phyloP scores from a whole-genome alignment of 768 basidiomycete genomes.

The Mycena capillaripes region DNA sequence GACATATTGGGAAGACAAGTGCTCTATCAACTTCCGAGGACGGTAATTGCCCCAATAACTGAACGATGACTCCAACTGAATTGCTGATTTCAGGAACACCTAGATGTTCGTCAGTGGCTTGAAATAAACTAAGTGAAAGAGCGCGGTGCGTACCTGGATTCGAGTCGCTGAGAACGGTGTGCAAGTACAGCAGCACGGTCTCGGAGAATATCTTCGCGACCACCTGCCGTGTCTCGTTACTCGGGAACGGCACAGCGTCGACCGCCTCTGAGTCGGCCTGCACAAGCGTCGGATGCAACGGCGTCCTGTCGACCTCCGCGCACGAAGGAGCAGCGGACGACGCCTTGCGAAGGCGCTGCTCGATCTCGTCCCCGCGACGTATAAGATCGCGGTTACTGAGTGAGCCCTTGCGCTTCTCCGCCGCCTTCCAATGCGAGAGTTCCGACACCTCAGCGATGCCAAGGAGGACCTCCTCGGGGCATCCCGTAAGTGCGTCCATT shows the following conservation, averaged over 20 bases:
- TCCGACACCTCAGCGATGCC: slow-evolving; percentile 82
- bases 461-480: slow-evolving; percentile 84
- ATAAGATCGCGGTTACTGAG: slow-evolving; percentile 84
- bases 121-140: background rate
- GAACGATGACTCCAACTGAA: slow-evolving; percentile 68
- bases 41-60: slow-evolving; percentile 66
- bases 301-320: slow-evolving; percentile 50
- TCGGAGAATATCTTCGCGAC: slow-evolving; percentile 75
- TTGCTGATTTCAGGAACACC: slow-evolving; percentile 80
- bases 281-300: slow-evolving; percentile 57
- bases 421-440: slow-evolving; percentile 81
- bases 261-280: slow-evolving; percentile 47
- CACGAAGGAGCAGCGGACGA: slow-evolving; percentile 48
- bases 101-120: slow-evolving; percentile 12
- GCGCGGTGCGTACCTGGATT: slow-evolving; percentile 69
- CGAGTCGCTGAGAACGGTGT: slow-evolving; percentile 77
- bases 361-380: slow-evolving; percentile 78
- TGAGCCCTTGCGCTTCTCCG: slow-evolving; percentile 72
- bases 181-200: slow-evolving; percentile 74
- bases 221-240: slow-evolving; percentile 62
- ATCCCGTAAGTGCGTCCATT: slow-evolving; percentile 81
- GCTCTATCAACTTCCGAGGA: slow-evolving; percentile 75
- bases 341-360: slow-evolving; percentile 70
- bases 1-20: slow-evolving; percentile 79
- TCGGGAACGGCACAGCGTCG: slow-evolving; percentile 45